phyloP scores from a whole-genome alignment of 2,329 filamentous ascomycete species.

The Microascus cirrosus region DNA sequence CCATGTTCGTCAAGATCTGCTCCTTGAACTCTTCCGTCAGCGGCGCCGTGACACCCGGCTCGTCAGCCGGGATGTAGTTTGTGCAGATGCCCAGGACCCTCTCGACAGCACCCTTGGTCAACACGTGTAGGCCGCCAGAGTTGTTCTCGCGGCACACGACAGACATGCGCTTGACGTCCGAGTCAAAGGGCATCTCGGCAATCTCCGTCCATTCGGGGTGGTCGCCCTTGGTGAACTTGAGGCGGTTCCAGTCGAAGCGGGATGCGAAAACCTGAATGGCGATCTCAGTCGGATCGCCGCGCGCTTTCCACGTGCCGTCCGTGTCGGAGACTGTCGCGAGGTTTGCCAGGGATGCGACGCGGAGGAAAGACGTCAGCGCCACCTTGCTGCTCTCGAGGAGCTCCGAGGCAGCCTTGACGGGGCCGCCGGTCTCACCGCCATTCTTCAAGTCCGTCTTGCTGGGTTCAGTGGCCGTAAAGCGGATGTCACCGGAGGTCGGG shows the following conservation, averaged over 20 bases:
- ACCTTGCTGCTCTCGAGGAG: constrained; percentile 27
- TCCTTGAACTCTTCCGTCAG: constrained; percentile 40
- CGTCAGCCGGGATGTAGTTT: constrained; percentile 25
- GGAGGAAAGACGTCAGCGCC: constrained; percentile 40
- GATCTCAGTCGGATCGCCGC: constrained; percentile 59
- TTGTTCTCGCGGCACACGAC: constrained; percentile 45
- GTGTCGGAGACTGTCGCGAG: constrained; percentile 35
- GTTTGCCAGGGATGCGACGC: constrained; percentile 47
- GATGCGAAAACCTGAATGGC: constrained; percentile 62
- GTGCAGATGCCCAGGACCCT: constrained; percentile 52
- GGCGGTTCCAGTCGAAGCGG: constrained; percentile 51
- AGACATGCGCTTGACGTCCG: constrained; percentile 64
- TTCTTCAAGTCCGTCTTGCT: constrained; percentile 25
- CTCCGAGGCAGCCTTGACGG: constrained; percentile 14
- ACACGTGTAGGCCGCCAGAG: constrained; percentile 18
- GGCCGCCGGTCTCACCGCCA: constrained; percentile 12
- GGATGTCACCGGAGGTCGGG: constrained; percentile 38
- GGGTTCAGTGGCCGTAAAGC: constrained; percentile 24
- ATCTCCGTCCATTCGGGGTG: constrained; percentile 41
- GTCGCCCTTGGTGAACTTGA: constrained; percentile 35
- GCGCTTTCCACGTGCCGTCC: constrained; percentile 42
- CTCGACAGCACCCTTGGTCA: constrained; percentile 58
- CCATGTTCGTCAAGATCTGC: constrained; percentile 52
- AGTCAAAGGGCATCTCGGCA: constrained; percentile 61
- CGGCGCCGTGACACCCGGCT: constrained; percentile 17